These are phyloP conservation scores for Claviceps sp. DNA, from an alignment of 2,329 filamentous ascomycete species.

Conservation along the genomic window DNA sequence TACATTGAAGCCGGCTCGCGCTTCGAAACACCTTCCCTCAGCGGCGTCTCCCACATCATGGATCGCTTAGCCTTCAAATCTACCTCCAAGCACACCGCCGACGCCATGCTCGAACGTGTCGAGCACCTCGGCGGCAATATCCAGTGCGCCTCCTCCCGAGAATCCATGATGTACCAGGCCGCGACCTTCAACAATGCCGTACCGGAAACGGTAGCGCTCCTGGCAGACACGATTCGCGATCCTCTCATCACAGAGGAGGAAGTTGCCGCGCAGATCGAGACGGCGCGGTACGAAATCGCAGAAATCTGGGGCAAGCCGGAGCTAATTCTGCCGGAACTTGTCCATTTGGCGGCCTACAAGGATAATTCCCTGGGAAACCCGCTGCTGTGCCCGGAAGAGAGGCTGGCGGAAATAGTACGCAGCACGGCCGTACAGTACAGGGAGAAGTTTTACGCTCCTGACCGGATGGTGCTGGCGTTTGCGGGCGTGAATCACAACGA, in stretches of 20 bases:
- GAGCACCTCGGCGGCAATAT: slow-evolving; percentile 90
- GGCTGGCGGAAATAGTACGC: slow-evolving; percentile 61
- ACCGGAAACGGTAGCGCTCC: slow-evolving; percentile 63
- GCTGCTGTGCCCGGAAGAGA: slow-evolving; percentile 76
- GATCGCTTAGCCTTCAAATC: slow-evolving; percentile 91
- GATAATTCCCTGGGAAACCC: slow-evolving; percentile 94
- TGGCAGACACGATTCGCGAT: slow-evolving; percentile 88
- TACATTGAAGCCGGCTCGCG: slow-evolving; percentile 92
- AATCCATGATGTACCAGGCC: slow-evolving; percentile 97
- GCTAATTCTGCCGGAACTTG: slow-evolving; percentile 84
- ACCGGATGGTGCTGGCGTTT: slow-evolving; percentile 88
- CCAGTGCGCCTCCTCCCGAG: slow-evolving; percentile 87
- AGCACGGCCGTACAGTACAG: slow-evolving; percentile 66
- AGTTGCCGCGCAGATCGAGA: slow-evolving; percentile 74
- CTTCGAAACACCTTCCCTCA: slow-evolving; percentile 74
- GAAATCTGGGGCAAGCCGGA: slow-evolving; percentile 98
- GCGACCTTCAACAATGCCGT: slow-evolving; percentile 95
- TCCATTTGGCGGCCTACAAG: slow-evolving; percentile 91
- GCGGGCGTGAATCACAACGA: slow-evolving; percentile 75
- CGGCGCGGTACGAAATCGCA: slow-evolving; percentile 86
- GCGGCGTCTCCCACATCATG: slow-evolving; percentile 90
- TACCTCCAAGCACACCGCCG: slow-evolving; percentile 56
- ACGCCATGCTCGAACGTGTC: slow-evolving; percentile 77
- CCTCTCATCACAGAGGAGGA: slow-evolving; percentile 77
- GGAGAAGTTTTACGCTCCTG: slow-evolving; percentile 72